Evolutionary conservation across 345 rosid species (phyloP).

Genomic region (Eucalyptus decipiens): DNA sequence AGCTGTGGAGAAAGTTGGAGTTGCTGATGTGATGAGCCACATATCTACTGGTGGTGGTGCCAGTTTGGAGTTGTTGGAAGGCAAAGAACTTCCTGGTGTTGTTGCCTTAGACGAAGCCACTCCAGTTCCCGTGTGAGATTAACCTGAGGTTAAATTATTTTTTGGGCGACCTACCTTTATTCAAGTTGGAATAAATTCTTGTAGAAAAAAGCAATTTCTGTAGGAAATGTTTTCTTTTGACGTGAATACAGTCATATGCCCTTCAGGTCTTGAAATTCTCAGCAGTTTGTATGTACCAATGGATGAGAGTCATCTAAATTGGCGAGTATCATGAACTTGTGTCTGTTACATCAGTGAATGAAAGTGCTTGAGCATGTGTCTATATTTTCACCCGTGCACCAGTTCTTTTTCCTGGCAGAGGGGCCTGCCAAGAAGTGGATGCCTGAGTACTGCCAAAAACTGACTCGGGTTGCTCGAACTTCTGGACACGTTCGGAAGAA

Average conservation of each 20-base stretch:
- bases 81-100: conserved; percentile 81
- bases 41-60: conserved; percentile 97
- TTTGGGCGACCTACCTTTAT: neutral
- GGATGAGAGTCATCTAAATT: neutral
- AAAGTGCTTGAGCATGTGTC: neutral
- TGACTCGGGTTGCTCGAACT: neutral
- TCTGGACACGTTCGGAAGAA: neutral
- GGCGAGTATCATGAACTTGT: neutral
- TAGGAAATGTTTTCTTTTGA: neutral
- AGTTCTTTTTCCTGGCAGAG: neutral
- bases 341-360: neutral
- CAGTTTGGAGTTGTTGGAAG: conserved; percentile 90
- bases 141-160: neutral
- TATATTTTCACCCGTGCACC: neutral
- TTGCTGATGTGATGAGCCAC: conserved; percentile 92
- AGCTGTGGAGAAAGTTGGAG: conserved; percentile 87
- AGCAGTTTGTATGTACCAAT: neutral
- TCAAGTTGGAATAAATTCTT: neutral
- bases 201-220: neutral
- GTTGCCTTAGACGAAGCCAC: conserved; percentile 71
- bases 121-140: neutral
- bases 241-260: neutral
- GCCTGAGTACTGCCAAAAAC: neutral
- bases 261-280: neutral
- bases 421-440: neutral